Percentiles rank a stretch among this genome's conserved stretches.
Conservation (phyloP, 164 flowering plant genomes). For the Magnolia sinica region DNA sequence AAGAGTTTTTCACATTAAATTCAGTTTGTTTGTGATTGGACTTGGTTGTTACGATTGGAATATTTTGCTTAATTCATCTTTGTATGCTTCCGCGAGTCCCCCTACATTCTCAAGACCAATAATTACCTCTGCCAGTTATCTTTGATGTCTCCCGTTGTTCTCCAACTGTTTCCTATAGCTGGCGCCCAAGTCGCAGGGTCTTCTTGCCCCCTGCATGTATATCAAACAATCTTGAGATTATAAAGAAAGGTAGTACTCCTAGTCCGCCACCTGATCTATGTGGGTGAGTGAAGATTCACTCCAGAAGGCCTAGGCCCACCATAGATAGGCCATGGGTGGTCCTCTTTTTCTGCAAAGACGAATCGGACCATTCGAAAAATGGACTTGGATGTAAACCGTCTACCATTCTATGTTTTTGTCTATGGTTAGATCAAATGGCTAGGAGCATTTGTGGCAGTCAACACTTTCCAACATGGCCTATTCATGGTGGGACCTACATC, state of each 20-base stretch:
- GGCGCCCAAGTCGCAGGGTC: constrained; percentile 80
- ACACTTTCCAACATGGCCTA: no score
- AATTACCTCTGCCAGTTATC: constrained; percentile 57
- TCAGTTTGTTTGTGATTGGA: no score
- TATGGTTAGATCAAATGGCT: no score
- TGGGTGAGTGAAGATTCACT: not conserved
- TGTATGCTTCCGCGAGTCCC: no score
- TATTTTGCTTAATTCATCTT: no score
- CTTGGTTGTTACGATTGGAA: no score
- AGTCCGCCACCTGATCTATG: not conserved
- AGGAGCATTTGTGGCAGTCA: no score
- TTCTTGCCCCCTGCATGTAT: constrained; percentile 51
- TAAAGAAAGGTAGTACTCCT: not conserved
- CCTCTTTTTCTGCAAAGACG: not conserved
- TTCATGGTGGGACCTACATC: no score
- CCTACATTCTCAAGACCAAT: no score
- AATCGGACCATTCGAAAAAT: not conserved
- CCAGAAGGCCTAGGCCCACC: not conserved
- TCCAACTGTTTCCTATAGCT: constrained; percentile 67
- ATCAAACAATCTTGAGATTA: not conserved
- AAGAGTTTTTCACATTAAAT: no score
- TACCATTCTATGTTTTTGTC: no score
- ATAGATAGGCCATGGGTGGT: not conserved
- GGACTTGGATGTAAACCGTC: no score
- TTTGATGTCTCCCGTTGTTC: constrained; percentile 69